Percentiles rank a stretch among this genome's conserved stretches.
phyloP scores from a whole-genome alignment of 1,284 basidiomycete genomes.

The Agroathelia rolfsii region DNA sequence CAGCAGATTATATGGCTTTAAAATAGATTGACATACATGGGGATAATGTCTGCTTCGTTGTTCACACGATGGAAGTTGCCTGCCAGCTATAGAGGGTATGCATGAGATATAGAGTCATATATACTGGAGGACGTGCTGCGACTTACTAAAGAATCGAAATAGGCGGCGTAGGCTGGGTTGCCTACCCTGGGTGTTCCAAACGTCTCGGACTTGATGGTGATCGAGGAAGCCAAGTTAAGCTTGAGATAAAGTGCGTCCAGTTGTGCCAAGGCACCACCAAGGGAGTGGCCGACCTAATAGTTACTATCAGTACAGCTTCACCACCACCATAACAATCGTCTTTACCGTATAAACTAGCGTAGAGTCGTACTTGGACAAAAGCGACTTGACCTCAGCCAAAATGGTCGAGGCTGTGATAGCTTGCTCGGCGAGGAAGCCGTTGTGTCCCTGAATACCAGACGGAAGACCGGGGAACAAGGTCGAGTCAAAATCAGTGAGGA shows the following conservation, averaged over 20 bases:
- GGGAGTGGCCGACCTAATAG: conserved; percentile 39
- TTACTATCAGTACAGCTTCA: too few species aligned
- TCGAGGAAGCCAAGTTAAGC: conserved; percentile 32
- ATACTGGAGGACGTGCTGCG: conserved; percentile 2
- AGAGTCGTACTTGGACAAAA: conserved; percentile 23
- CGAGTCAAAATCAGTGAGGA: conserved; percentile 25
- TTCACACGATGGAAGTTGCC: conserved; percentile 36
- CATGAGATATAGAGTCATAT: conserved; percentile 3
- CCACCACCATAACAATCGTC: too few species aligned
- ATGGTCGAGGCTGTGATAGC: conserved; percentile 27
- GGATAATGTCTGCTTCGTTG: conserved; percentile 33
- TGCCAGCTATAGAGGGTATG: conserved; percentile 19
- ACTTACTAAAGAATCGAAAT: conserved; percentile 20
- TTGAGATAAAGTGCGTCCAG: conserved; percentile 41
- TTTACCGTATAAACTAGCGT: too few species aligned
- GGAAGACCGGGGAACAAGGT: conserved; percentile 39
- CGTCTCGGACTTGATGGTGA: conserved; percentile 33
- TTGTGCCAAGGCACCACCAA: conserved; percentile 48
- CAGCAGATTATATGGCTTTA: too few species aligned
- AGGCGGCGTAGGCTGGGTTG: conserved; percentile 19
- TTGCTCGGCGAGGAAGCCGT: conserved; percentile 40
- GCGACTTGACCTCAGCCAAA: conserved; percentile 27
- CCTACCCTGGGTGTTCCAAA: conserved; percentile 39
- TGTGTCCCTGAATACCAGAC: conserved; percentile 29
- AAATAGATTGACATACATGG: too few species aligned